A percentile compares a stretch with the other conserved stretches of the same genome.
These are phyloP conservation scores for Leptographium wingfieldii DNA, from an alignment of 2,329 filamentous ascomycete genomes.

Conservation along the genomic window DNA sequence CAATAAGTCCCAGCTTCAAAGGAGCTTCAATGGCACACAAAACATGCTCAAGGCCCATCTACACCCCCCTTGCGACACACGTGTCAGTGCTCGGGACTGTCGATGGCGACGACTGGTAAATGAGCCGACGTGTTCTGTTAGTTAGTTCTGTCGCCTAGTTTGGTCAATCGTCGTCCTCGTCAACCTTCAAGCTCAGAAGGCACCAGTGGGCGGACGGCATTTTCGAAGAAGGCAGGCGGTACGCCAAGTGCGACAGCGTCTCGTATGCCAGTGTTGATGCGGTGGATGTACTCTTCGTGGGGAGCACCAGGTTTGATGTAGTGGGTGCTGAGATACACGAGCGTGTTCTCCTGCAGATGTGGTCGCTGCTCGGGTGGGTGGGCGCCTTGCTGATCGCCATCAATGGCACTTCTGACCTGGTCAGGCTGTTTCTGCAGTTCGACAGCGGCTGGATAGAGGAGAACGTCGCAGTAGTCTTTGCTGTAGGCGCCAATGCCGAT, in stretches of 20 bases:
- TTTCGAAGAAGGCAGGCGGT: background rate
- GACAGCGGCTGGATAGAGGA: slow-evolving; percentile 21
- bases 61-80: too few species aligned
- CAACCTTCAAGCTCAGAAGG: background rate
- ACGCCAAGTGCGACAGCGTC: slow-evolving; percentile 23
- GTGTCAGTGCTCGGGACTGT: too few species aligned
- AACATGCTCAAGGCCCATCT: too few species aligned
- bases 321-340: slow-evolving; percentile 27
- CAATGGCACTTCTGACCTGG: slow-evolving; percentile 4
- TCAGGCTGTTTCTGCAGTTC: background rate
- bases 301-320: slow-evolving; percentile 21
- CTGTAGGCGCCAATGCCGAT: slow-evolving; percentile 26
- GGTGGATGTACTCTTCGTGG: slow-evolving; percentile 26
- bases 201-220: background rate
- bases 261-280: slow-evolving; percentile 26
- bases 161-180: too few species aligned
- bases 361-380: background rate
- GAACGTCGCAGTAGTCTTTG: slow-evolving; percentile 22
- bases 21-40: too few species aligned
- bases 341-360: slow-evolving; percentile 15
- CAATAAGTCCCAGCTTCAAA: too few species aligned
- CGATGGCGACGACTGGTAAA: too few species aligned
- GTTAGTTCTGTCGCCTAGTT: too few species aligned
- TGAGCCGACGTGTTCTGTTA: too few species aligned
- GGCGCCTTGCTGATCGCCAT: slow-evolving; percentile 2